A percentile compares a stretch with the other conserved stretches of the same genome.
These are phyloP conservation scores for Ophiostoma pallidulum DNA, from an alignment of 2,329 filamentous ascomycete genomes.

Conservation along the genomic window DNA sequence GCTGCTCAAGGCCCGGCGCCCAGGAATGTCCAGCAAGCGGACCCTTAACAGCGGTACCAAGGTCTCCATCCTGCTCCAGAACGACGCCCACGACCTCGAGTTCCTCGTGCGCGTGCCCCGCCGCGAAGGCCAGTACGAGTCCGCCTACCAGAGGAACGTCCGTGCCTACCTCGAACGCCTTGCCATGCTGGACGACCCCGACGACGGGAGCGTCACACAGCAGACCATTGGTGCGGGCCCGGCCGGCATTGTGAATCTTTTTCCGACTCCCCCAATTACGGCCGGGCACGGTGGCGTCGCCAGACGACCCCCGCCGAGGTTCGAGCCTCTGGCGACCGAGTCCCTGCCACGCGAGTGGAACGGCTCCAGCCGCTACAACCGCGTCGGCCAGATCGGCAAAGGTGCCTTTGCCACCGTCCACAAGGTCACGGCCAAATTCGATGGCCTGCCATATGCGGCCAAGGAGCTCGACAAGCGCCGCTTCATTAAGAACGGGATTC, in stretches of 20 bases:
- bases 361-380: conserved; percentile 77
- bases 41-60: conserved; percentile 65
- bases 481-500: conserved; percentile 83
- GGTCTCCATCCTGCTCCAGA: conserved; percentile 56
- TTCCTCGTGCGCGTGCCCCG: conserved; percentile 82
- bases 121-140: conserved; percentile 55
- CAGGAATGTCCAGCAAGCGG: conserved; percentile 31
- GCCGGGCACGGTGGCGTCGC: conserved; percentile 1
- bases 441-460: conserved; percentile 76
- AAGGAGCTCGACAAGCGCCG: conserved; percentile 91
- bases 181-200: conserved; percentile 22
- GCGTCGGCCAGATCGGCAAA: conserved; percentile 72
- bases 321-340: conserved; percentile 23
- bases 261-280: conserved; percentile 14
- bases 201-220: conserved; percentile 21
- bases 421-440: conserved; percentile 74
- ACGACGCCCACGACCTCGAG: conserved; percentile 49
- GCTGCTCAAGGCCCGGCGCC: conserved; percentile 40
- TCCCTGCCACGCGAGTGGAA: conserved; percentile 59
- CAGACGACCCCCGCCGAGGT: conserved; percentile 8
- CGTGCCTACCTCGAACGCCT: conserved; percentile 49
- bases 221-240: conserved; percentile 39
- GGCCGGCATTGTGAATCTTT: conserved; percentile 34
- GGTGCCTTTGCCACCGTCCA: conserved; percentile 94
- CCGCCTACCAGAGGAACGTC: conserved; percentile 60